Base-by-base conservation (phyloP, 176 grass and related monocot genomes). In the Poa annua region DNA sequence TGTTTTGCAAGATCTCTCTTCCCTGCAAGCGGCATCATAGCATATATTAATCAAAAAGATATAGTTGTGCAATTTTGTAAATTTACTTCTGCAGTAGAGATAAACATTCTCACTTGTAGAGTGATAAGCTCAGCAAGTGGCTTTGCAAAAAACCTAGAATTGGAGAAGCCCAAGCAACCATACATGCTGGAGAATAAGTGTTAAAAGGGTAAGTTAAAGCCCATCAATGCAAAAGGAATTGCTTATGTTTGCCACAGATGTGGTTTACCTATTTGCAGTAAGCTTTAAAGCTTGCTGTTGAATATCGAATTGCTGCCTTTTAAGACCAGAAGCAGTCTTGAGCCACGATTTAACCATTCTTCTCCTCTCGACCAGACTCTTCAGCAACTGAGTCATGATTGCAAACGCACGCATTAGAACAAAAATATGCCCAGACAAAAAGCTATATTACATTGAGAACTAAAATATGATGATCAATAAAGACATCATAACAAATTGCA, bases 101-200 rank as follows among this genome's bases (percentile, higher is more conserved):
- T 6, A 88, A 83, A 70, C 5, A 67, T 88, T 63, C 93, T 94
- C 69, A 99, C 93, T 86, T 99, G 96, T 4, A 96, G 69, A 51
- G 96, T 99, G 75, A 96, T 99, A 77, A 99, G 88, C 75, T 99
- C 96, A 19, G 96, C 96, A 81, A 99, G 96, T 78, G 93, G 96
- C 52, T 92, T 96, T 19, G 96, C 96, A 88, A 90, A 99, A 85
- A 99, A 99, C 80, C 96, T 93, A 36, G 96, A 95, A 80, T 87
- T 99, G 38, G 91, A 90, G 90, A 93, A 99, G 38, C 96, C 96
- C 89, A 99, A 87, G 87, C 96, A 99, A 68, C 96, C 96, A 32
- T 99, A 99, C 93, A 99, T 99, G 71, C 96, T 99, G 86, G 48
- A 84, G 29, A 29, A 83, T 52, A 56, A 26, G 35, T 22, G 81